phyloP scores from a whole-genome alignment of 2,329 filamentous ascomycete genomes.

The Xylariaceae sp. region DNA sequence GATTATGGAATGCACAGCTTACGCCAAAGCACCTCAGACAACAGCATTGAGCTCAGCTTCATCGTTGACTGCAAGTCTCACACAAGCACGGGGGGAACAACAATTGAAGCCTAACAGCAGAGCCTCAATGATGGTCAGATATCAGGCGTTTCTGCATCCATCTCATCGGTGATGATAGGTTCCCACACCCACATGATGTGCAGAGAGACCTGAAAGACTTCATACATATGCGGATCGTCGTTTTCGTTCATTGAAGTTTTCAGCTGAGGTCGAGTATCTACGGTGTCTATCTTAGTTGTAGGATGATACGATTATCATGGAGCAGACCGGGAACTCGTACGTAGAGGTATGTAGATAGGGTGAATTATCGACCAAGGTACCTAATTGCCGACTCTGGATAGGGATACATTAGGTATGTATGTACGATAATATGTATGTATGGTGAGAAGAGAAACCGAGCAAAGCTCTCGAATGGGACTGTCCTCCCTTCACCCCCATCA shows the following conservation, averaged over 20 bases:
- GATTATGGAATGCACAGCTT: not conserved
- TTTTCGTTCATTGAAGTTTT: not conserved
- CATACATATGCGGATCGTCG: not conserved
- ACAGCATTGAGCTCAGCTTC: not conserved
- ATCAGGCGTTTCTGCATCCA: not conserved
- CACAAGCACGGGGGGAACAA: not conserved
- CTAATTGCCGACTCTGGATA: not conserved
- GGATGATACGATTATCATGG: too few species aligned
- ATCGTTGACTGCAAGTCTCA: not conserved
- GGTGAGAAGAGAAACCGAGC: too few species aligned
- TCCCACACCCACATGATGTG: not conserved
- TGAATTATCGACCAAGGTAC: not conserved
- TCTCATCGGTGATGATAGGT: too few species aligned
- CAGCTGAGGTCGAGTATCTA: not conserved
- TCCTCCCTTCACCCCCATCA: not conserved
- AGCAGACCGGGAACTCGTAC: too few species aligned
- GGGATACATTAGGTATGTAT: not conserved
- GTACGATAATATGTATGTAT: too few species aligned
- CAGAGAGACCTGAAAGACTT: not conserved
- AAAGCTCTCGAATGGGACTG: not conserved
- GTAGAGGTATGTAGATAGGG: too few species aligned
- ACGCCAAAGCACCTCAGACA: not conserved
- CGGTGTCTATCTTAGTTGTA: too few species aligned
- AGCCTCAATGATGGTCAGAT: not conserved
- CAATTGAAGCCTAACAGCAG: not conserved